Conservation (phyloP, 345 rosid genomes). For the Passiflora organensis region DNA sequence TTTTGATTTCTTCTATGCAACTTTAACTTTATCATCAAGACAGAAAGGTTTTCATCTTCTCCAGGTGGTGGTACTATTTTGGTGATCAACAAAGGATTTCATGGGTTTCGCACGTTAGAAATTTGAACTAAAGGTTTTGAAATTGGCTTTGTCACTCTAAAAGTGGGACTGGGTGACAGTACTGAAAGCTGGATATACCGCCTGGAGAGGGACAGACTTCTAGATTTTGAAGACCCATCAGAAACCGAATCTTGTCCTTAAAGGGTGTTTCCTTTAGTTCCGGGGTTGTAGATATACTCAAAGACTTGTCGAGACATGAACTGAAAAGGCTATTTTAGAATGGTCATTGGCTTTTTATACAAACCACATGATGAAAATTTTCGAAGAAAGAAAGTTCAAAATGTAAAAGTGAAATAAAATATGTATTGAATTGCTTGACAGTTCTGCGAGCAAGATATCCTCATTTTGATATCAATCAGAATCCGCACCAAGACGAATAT, state of each 20-base stretch:
- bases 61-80: too few species aligned
- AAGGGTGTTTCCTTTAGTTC: constrained; percentile 32
- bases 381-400: too few species aligned
- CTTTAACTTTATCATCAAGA: constrained; percentile 28
- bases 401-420: too few species aligned
- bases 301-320: neutral
- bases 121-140: constrained; percentile 29
- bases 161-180: neutral
- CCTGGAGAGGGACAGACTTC: constrained; percentile 9
- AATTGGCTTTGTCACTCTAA: constrained; percentile 12
- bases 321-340: too few species aligned
- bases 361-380: too few species aligned
- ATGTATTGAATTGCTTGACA: too few species aligned
- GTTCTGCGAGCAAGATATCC: too few species aligned
- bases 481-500: too few species aligned
- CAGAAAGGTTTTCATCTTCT: constrained; percentile 15
- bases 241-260: constrained; percentile 24
- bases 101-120: constrained; percentile 11
- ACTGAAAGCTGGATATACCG: constrained; percentile 28
- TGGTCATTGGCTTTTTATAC: too few species aligned
- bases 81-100: constrained; percentile 12
- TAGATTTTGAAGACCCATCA: constrained; percentile 14
- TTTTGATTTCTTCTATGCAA: constrained; percentile 37
- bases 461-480: too few species aligned
- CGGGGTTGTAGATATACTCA: neutral